Conservation (phyloP, 305 asterid genomes). For the Fraxinus platypoda region DNA sequence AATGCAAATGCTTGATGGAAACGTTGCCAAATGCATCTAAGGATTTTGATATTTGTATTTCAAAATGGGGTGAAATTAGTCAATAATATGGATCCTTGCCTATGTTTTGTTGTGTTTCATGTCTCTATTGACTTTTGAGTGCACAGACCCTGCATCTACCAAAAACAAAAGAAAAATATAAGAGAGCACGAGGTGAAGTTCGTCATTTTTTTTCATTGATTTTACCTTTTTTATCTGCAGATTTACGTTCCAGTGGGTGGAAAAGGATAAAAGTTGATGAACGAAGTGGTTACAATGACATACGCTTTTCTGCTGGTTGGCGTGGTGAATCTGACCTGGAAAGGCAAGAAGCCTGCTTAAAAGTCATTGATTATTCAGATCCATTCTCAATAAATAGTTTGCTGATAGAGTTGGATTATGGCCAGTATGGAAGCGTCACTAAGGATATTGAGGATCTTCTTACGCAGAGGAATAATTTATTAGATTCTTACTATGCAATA, state of each 20-base stretch:
- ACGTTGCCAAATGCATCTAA: background rate
- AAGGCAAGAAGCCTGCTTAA: constrained; percentile 29
- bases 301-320: constrained; percentile 40
- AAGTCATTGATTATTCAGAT: constrained; percentile 43
- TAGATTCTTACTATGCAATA: constrained; percentile 32
- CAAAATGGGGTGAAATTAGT: background rate
- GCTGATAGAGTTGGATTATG: constrained; percentile 48
- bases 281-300: constrained; percentile 26
- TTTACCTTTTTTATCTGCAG: constrained; percentile 30
- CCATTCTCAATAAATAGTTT: constrained; percentile 37
- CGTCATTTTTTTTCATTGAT: background rate
- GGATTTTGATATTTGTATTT: background rate
- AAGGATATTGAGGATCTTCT: constrained; percentile 62
- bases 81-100: background rate
- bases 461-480: constrained; percentile 37
- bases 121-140: background rate
- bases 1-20: background rate
- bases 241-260: constrained; percentile 37
- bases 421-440: constrained; percentile 70
- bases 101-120: background rate
- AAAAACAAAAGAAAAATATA: background rate
- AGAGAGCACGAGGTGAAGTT: background rate
- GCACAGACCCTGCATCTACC: background rate
- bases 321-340: constrained; percentile 39
- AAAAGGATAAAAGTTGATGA: constrained; percentile 49